A percentile compares a stretch with the other conserved stretches of the same genome.
phyloP scores from a whole-genome alignment of 1,284 basidiomycete species.

The Mycena sp. region DNA sequence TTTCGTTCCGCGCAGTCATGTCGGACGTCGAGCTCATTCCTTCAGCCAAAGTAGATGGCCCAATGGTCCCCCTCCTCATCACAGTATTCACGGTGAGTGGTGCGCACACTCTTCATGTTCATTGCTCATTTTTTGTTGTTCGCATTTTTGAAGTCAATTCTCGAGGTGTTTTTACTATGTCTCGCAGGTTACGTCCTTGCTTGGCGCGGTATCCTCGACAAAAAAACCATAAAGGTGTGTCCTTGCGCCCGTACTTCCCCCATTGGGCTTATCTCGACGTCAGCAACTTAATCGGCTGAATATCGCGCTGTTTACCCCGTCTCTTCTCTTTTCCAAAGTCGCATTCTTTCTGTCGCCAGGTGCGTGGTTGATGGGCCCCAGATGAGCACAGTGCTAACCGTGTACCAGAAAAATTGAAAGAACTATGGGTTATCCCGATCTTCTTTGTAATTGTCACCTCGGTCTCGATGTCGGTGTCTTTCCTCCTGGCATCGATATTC shows the following conservation, averaged over 20 bases:
- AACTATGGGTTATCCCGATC: slow-evolving; percentile 93
- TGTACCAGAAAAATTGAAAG: slow-evolving; percentile 74
- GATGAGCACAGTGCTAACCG: not conserved
- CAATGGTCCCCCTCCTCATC: slow-evolving; percentile 48
- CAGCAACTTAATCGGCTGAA: slow-evolving; percentile 84
- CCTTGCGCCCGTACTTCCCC: not conserved
- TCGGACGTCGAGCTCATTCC: no score
- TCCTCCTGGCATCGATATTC: slow-evolving; percentile 58
- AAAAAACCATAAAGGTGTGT: slow-evolving; percentile 84
- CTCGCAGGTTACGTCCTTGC: slow-evolving; percentile 89
- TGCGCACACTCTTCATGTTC: not conserved
- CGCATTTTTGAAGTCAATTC: slow-evolving; percentile 71
- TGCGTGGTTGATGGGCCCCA: not conserved
- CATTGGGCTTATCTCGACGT: slow-evolving; percentile 6
- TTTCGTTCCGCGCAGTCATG: no score
- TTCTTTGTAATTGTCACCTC: slow-evolving; percentile 79
- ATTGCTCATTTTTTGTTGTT: not conserved
- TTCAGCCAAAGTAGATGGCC: no score
- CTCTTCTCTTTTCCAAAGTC: slow-evolving; percentile 93
- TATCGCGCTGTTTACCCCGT: slow-evolving; percentile 92
- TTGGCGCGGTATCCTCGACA: slow-evolving; percentile 83
- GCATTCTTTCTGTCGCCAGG: slow-evolving; percentile 83
- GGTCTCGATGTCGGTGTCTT: slow-evolving; percentile 68
- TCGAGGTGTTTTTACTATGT: slow-evolving; percentile 90
- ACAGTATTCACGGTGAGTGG: slow-evolving; percentile 65